phyloP scores from a whole-genome alignment of 495 filamentous ascomycete species.

The Hyaloscypha variabilis region DNA sequence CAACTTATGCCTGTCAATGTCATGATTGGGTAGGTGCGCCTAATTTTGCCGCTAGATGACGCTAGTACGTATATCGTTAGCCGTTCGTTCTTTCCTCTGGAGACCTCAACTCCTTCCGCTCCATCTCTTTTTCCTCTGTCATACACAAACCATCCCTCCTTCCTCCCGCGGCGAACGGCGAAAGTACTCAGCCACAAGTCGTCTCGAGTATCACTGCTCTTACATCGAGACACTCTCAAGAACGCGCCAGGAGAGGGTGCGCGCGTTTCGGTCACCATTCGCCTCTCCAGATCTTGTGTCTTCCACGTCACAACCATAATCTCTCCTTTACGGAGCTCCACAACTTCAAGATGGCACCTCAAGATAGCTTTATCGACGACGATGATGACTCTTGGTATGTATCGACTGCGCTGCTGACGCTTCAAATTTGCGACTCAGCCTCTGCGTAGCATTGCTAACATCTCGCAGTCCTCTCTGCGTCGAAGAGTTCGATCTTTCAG shows the following conservation, averaged over 20 bases:
- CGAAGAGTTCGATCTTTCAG: slow-evolving; percentile 96
- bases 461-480: slow-evolving; percentile 85
- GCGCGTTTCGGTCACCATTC: slow-evolving; percentile 10
- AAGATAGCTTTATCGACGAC: slow-evolving; percentile 97
- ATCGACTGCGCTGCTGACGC: background rate
- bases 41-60: background rate
- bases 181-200: background rate
- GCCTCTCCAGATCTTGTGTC: background rate
- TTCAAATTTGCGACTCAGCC: background rate
- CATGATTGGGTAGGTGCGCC: background rate
- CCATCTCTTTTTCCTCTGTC: background rate
- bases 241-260: slow-evolving; percentile 13
- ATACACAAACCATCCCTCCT: background rate
- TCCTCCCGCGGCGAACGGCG: background rate
- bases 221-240: background rate
- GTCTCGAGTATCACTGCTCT: background rate
- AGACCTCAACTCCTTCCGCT: slow-evolving; percentile 3
- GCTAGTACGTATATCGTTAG: background rate
- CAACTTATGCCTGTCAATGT: background rate
- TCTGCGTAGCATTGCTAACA: background rate
- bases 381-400: slow-evolving; percentile 90
- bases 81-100: background rate
- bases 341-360: slow-evolving; percentile 48
- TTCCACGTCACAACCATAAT: slow-evolving; percentile 16
- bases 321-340: background rate